Conservation (phyloP, 1,284 basidiomycete species). For the Stygiomarasmius scandens region DNA sequence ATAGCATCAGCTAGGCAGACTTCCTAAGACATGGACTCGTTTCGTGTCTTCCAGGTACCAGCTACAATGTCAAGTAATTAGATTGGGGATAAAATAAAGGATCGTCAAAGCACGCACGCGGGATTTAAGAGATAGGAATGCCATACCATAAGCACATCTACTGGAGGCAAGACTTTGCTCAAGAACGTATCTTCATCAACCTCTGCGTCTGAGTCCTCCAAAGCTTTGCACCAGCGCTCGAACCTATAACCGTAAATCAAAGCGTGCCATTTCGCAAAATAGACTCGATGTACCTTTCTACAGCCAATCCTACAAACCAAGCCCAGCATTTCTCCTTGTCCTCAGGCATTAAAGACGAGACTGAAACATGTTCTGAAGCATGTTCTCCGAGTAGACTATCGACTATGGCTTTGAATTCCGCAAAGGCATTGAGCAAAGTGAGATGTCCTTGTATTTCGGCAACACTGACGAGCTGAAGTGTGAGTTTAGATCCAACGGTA, state of each 20-base stretch:
- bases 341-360: slow-evolving; percentile 16
- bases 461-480: slow-evolving; percentile 25
- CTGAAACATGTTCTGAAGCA: not conserved
- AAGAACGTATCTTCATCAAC: slow-evolving; percentile 7
- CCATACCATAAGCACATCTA: slow-evolving; percentile 52
- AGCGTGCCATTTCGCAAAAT: no score
- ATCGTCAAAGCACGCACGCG: slow-evolving; percentile 26
- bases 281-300: slow-evolving; percentile 30
- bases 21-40: slow-evolving; percentile 30
- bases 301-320: slow-evolving; percentile 38
- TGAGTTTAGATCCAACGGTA: not conserved
- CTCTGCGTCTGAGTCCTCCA: slow-evolving; percentile 10
- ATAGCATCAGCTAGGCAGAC: slow-evolving; percentile 28
- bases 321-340: slow-evolving; percentile 34
- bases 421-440: slow-evolving; percentile 30
- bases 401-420: slow-evolving; percentile 26
- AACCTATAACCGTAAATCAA: slow-evolving; percentile 26
- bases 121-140: slow-evolving; percentile 54
- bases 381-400: slow-evolving; percentile 16
- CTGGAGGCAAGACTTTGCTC: slow-evolving; percentile 37
- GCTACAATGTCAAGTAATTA: slow-evolving; percentile 21
- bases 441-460: slow-evolving; percentile 32
- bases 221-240: slow-evolving; percentile 31
- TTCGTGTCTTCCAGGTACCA: slow-evolving; percentile 44
- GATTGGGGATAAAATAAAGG: not conserved